Evolutionary conservation across 192 early-diverging fungal species (phyloP).

Genomic region (Lobosporangium transversale): DNA sequence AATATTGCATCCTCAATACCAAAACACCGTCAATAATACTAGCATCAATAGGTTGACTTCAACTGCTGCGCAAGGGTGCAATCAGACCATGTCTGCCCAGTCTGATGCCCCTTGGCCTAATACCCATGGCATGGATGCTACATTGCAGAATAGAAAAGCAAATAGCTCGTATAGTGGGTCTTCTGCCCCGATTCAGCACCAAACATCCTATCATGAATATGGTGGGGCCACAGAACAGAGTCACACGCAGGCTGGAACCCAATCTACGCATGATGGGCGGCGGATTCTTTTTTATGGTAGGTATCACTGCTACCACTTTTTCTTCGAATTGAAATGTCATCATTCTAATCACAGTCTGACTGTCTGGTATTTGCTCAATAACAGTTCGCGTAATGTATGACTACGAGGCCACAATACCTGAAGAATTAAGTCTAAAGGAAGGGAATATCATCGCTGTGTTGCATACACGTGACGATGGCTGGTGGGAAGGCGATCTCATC

Average conservation of each 20-base stretch:
- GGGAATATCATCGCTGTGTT: conserved; percentile 60
- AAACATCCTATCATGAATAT: conserved; percentile 1
- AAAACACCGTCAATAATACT: neutral
- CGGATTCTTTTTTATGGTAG: conserved; percentile 55
- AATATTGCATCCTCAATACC: neutral
- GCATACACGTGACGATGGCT: conserved; percentile 60
- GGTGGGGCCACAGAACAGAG: neutral
- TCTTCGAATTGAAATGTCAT: neutral
- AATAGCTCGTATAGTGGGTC: conserved; percentile 1
- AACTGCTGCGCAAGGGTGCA: neutral
- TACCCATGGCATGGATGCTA: neutral
- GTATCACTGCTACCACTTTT: neutral
- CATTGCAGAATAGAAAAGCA: neutral
- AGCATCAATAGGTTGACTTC: neutral
- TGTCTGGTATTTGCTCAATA: too few relatives aligned
- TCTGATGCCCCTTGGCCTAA: neutral
- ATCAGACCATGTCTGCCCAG: conserved; percentile 30
- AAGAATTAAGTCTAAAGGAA: conserved; percentile 60
- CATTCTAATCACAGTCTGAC: too few relatives aligned
- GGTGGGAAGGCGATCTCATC: conserved; percentile 65
- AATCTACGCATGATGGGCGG: conserved; percentile 35
- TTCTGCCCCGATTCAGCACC: neutral
- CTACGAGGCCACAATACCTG: conserved; percentile 56
- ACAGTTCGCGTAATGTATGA: conserved; percentile 57
- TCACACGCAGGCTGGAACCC: neutral